A percentile compares a stretch with the other conserved stretches of the same genome.
These are phyloP conservation scores for Simmondsia chinensis DNA, from an alignment of 148 eudicot genomes.

Conservation along the genomic window DNA sequence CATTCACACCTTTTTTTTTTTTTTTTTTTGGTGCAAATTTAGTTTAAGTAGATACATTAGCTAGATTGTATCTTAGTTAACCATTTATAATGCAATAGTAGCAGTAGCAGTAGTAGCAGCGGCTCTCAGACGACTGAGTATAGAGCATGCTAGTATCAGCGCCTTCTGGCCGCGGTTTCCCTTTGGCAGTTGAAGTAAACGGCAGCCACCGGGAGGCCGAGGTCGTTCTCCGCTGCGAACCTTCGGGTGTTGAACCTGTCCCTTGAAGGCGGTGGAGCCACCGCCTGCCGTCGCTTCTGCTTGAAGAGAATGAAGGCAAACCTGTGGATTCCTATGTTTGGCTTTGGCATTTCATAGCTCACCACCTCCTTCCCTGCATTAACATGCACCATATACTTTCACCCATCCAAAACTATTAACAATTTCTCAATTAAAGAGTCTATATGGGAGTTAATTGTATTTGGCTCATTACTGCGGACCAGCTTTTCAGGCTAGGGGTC, in stretches of 20 bases:
- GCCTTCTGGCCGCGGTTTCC: conserved; percentile 74
- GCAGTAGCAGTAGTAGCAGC: too few relatives aligned
- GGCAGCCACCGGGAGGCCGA: conserved; percentile 73
- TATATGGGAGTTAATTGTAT: too few relatives aligned
- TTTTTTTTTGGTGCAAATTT: too few relatives aligned
- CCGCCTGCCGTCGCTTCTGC: conserved; percentile 47
- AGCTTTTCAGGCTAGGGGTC: too few relatives aligned
- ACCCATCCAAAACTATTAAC: too few relatives aligned
- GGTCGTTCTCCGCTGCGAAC: conserved; percentile 47
- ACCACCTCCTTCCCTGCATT: conserved; percentile 63
- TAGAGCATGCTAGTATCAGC: conserved; percentile 48
- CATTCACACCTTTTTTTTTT: too few relatives aligned
- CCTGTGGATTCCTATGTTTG: conserved; percentile 94
- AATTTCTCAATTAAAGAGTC: too few relatives aligned
- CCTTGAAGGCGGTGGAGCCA: conserved; percentile 32
- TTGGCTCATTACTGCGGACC: too few relatives aligned
- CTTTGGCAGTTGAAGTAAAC: conserved; percentile 81
- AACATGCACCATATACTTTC: not conserved
- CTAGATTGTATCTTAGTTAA: too few relatives aligned
- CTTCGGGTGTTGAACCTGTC: conserved; percentile 53
- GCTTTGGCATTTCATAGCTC: conserved; percentile 78
- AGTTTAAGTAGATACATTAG: too few relatives aligned
- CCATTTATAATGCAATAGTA: too few relatives aligned
- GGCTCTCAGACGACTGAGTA: too few relatives aligned
- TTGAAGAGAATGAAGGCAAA: conserved; percentile 67